Evolutionary conservation across 495 filamentous ascomycete genomes (phyloP), one percentile per base, ranked within the genome.

Genomic region (Lepidopterella palustris): DNA sequence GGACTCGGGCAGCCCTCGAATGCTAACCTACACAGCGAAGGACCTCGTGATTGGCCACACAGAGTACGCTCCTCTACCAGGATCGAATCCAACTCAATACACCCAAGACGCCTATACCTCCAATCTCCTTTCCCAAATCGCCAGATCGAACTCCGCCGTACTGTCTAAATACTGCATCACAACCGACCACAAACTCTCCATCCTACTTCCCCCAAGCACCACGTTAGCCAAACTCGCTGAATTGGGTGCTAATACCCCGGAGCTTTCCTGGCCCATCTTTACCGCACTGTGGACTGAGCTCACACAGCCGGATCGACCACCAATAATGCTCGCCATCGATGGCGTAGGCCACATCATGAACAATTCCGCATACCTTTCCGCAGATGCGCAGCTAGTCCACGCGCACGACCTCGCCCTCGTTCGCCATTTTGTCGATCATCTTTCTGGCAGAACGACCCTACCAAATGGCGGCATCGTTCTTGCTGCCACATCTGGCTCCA

Each of bases 331-430:
- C 60, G 68, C 82, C 11, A 75, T 96, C 26, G 93, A 98, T 74
- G 84, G 84, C 54, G 75, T 97, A 21, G 77, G 78, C 35, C 86
- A 91, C 74, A 83, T 90, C 76, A 95, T 95, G 88, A 77, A 77
- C 58, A 51, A 76, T 26, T 86, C 85, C 57, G 78, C 80, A 21
- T 97, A 98, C 74, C 83, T 85, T 53, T 78, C 79, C 25, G 69
- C 83, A 0, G 76, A 84, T 23, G 86, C 80, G 66, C 77, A 88
- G 53, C 80, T 74, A 20, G 87, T 98, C 66, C 93, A 98, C 78
- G 80, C 93, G 18, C 89, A 95, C 74, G 86, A 96, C 67, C 79
- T 98, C 27, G 78, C 81, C 6, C 77, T 96, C 39, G 78, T 93
- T 24, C 78, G 80, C n/a, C 80, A 86, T 55, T 97, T 95, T 75